These are phyloP conservation scores for Cryptococcus sp. DNA, from an alignment of 1,284 basidiomycete genomes.

Conservation along the genomic window DNA sequence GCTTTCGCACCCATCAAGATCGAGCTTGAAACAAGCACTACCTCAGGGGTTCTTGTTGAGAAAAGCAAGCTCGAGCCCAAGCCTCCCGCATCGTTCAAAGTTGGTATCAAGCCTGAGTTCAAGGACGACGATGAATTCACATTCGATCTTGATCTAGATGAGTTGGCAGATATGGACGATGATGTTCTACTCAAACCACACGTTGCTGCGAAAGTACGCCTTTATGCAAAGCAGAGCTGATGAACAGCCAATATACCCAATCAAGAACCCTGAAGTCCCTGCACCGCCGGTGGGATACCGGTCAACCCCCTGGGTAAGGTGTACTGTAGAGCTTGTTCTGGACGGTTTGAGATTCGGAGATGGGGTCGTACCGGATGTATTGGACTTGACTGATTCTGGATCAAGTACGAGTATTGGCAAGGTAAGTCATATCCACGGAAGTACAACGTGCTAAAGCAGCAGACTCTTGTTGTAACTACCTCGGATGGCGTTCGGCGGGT, in stretches of 20 bases:
- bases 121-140: constrained; percentile 29
- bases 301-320: constrained; percentile 36
- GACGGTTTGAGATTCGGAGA: constrained; percentile 22
- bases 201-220: background rate
- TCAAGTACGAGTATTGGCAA: constrained; percentile 17
- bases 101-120: constrained; percentile 6
- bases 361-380: constrained; percentile 13
- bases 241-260: constrained; percentile 21
- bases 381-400: background rate
- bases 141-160: constrained; percentile 36
- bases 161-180: constrained; percentile 31
- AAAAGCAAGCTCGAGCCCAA: background rate
- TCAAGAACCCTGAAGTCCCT: constrained; percentile 32
- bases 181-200: constrained; percentile 11
- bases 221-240: background rate
- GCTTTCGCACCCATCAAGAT: constrained; percentile 4
- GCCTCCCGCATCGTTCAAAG: background rate
- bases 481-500: constrained; percentile 14
- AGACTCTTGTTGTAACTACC: constrained; percentile 29
- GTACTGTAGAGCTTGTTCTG: constrained; percentile 24
- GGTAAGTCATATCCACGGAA: constrained; percentile 4
- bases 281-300: constrained; percentile 20
- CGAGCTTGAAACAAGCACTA: background rate
- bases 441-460: background rate
- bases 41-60: constrained; percentile 1